These are phyloP conservation scores for Epithemia pelagica DNA, from an alignment of 108 stramenopile species.

Conservation along the genomic window DNA sequence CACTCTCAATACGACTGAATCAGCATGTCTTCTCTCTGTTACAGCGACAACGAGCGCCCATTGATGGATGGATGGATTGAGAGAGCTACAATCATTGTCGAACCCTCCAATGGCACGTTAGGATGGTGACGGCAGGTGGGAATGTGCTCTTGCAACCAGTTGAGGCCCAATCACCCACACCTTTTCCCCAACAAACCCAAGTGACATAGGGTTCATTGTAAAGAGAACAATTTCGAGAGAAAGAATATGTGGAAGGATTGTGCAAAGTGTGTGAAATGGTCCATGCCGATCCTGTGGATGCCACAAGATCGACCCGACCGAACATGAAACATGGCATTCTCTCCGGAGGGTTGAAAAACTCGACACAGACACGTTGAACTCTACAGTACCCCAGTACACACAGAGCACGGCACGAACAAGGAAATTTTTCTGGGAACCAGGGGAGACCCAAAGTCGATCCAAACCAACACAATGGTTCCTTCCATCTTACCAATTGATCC, in stretches of 20 bases:
- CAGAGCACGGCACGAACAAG: neutral
- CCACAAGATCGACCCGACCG: neutral
- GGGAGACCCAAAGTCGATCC: neutral
- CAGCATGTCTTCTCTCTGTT: no score
- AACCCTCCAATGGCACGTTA: no score
- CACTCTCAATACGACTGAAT: no score
- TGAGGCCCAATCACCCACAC: neutral
- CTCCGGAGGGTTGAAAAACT: neutral
- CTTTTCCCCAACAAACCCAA: neutral
- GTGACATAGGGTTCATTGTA: conserved; percentile 1
- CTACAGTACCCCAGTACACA: neutral
- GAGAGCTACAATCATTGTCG: no score
- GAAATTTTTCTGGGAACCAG: neutral
- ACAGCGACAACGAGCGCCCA: no score
- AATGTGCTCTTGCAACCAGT: no score
- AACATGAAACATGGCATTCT: neutral
- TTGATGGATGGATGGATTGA: no score
- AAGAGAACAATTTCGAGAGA: neutral
- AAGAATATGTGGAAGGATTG: neutral
- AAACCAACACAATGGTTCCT: neutral
- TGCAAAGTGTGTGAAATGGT: neutral
- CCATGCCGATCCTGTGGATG: neutral
- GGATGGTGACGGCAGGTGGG: no score
- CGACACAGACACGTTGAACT: neutral
- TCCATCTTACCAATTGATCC: neutral